These are phyloP conservation scores for Actinomortierella ambigua DNA, from an alignment of 371 early-diverging fungal genomes.

Conservation along the genomic window DNA sequence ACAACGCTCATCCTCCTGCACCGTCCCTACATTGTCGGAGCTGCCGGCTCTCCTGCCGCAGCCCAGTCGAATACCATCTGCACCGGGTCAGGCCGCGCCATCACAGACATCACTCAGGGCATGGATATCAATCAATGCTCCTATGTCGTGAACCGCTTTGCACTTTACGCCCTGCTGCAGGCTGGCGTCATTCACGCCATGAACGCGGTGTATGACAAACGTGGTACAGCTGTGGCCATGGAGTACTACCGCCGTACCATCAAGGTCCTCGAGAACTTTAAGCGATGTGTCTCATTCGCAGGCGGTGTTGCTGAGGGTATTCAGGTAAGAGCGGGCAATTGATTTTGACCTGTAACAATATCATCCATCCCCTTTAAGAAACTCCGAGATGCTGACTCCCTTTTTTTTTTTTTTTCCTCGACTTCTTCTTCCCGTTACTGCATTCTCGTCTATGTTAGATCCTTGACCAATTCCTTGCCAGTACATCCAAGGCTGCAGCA, in stretches of 20 bases:
- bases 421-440: too few species aligned
- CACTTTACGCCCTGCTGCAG: slow-evolving; percentile 44
- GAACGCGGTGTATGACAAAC: slow-evolving; percentile 46
- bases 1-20: slow-evolving; percentile 80
- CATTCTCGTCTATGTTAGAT: too few species aligned
- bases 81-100: slow-evolving; percentile 44
- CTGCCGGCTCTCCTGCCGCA: slow-evolving; percentile 44
- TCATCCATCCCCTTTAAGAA: too few species aligned
- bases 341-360: too few species aligned
- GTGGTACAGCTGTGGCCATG: slow-evolving; percentile 40
- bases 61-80: slow-evolving; percentile 47
- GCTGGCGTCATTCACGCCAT: slow-evolving; percentile 46
- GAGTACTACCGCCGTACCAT: slow-evolving; percentile 42
- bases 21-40: slow-evolving; percentile 65
- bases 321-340: slow-evolving; percentile 14
- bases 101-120: slow-evolving; percentile 42
- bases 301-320: slow-evolving; percentile 45
- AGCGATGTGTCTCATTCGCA: slow-evolving; percentile 19
- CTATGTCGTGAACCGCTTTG: slow-evolving; percentile 44
- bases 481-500: slow-evolving; percentile 35
- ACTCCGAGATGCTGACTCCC: too few species aligned
- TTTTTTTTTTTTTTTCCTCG: not conserved
- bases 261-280: slow-evolving; percentile 22
- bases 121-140: slow-evolving; percentile 35
- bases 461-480: slow-evolving; percentile 34